Evolutionary conservation across 768 basidiomycete genomes (phyloP), one percentile per base, ranked within the genome.

Genomic region (Ephemerocybe angulata): DNA sequence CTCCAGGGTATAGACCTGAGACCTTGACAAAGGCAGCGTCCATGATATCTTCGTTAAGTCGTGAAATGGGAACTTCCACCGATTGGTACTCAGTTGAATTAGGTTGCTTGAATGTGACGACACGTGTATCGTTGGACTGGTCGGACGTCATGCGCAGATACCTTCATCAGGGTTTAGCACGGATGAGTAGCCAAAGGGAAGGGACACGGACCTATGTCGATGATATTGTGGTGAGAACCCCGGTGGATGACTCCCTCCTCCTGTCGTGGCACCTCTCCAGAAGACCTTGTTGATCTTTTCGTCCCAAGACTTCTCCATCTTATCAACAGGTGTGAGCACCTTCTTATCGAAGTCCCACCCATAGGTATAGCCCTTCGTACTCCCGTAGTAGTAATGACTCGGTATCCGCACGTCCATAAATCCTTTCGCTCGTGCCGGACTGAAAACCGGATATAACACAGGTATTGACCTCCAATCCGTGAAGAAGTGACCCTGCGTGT

Each of bases 241-340:
- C 0, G 85, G 82, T 1, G 94, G 94, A 35, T 86, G 86, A 58
- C 80, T 90, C 28, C 94, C 94, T 1, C 95, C 95, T 53, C 97
- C 97, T 0, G 96, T 98, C 0, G 93, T 96, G 2, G 94, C 93
- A 11, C 97, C 97, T 42, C 97, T 76, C 93, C 96, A 99, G 69
- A 95, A 95, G 38, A 98, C 81, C 64, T 82, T 83, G 66, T 93
- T 82, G n/a, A 75, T 72, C 73, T 98, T 98, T 57, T 86, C 72
- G 52, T 90, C 87, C 96, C 96, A 99, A 1, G 89, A 82, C 1
- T 83, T 68, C 63, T 98, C 95, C 86, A 92, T 88, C 51, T 84
- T 76, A 60, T 98, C 96, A 2, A 88, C 80, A 6, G 85, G 85
- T 60, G 86, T 85, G 58, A 88, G 73, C 56, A 87, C 80, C 59